Conservation (phyloP, 2,329 filamentous ascomycete genomes). For the Diplodia intermedia region DNA sequence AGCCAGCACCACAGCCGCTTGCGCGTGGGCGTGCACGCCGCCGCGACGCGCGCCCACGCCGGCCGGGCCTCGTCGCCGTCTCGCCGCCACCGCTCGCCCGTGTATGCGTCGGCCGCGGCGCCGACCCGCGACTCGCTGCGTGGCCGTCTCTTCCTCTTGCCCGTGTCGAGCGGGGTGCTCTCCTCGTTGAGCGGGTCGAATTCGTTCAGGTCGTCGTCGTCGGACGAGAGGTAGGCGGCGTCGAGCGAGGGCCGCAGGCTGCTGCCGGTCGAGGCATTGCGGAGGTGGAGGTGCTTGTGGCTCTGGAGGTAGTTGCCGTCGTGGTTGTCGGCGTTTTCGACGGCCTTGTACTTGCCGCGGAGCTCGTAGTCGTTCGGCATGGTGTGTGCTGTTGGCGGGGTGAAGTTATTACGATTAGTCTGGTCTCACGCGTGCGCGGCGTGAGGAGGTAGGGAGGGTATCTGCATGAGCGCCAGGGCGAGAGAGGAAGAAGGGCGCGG, state of each 20-base stretch:
- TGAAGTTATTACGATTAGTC: constrained; percentile 10
- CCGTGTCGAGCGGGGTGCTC: constrained; percentile 45
- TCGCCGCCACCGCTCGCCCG: constrained; percentile 7
- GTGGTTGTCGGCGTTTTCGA: constrained; percentile 46
- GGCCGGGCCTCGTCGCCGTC: constrained; percentile 25
- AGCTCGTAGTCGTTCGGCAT: constrained; percentile 40
- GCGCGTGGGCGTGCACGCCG: constrained; percentile 44
- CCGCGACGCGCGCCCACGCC: constrained; percentile 21
- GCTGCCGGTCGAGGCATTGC: constrained; percentile 41
- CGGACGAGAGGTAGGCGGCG: constrained; percentile 45
- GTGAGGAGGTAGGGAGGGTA: constrained; percentile 11
- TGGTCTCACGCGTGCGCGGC: constrained; percentile 13
- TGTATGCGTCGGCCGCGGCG: constrained; percentile 38
- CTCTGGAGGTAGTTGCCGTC: constrained; percentile 10
- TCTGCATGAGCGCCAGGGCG: constrained; percentile 14
- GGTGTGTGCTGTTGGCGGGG: not conserved
- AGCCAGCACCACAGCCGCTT: constrained; percentile 54
- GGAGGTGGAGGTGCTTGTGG: constrained; percentile 15
- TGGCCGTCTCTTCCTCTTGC: constrained; percentile 45
- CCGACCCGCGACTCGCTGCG: constrained; percentile 41
- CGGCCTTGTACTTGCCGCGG: constrained; percentile 48
- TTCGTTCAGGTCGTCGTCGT: constrained; percentile 52
- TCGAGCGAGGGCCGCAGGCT: constrained; percentile 41
- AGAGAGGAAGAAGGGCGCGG: not conserved
- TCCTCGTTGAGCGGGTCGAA: constrained; percentile 55